Evolutionary conservation across 2,329 filamentous ascomycete genomes (phyloP).

Genomic region (Sordariomycetes sp.): DNA sequence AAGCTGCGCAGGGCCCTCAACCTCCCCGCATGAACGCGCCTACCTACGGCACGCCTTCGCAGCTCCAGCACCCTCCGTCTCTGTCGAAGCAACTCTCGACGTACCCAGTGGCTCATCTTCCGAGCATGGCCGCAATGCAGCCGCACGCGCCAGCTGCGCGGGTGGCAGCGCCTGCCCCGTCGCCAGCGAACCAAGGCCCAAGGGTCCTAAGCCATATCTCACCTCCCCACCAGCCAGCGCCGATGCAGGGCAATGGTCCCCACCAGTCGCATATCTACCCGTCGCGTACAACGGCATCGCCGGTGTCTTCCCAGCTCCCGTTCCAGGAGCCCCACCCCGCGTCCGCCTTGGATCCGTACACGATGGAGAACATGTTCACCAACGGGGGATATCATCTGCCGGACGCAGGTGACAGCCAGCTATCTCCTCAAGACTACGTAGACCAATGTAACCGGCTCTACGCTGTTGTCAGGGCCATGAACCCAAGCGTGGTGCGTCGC

Average conservation of each 20-base stretch:
- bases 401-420: neutral
- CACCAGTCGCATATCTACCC: neutral
- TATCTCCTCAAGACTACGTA: neutral
- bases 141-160: neutral
- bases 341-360: neutral
- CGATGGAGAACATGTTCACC: neutral
- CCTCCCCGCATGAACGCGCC: neutral
- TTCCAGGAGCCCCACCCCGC: neutral
- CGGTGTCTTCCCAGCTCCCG: neutral
- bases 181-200: neutral
- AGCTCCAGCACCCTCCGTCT: neutral
- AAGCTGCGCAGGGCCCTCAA: neutral
- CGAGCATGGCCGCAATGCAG: neutral
- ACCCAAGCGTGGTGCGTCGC: constrained; percentile 27
- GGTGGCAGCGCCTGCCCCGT: neutral
- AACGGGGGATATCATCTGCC: neutral
- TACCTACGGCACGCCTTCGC: neutral
- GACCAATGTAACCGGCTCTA: constrained; percentile 2
- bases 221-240: neutral
- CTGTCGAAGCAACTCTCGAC: neutral
- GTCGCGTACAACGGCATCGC: neutral
- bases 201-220: neutral
- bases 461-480: constrained; percentile 20
- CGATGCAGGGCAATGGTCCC: neutral
- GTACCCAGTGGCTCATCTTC: neutral